Evolutionary conservation across 176 grass and related monocot species (phyloP), one percentile per base, ranked within the genome.

Genomic region (Dactylis glomerata): DNA sequence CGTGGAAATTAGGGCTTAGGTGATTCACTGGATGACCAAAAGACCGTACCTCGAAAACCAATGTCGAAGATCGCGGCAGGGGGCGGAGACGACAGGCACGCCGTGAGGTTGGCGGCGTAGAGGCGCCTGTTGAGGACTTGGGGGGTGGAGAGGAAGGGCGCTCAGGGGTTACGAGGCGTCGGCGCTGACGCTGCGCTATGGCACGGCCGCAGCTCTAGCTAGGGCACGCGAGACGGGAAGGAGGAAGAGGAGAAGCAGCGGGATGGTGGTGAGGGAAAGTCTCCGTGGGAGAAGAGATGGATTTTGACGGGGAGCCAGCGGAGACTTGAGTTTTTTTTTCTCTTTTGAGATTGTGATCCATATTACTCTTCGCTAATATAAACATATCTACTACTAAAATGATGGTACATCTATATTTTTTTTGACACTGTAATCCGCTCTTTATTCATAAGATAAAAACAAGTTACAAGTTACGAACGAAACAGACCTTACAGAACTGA

Each of bases 211-310:
- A 75, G 71, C 71, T 51, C 15, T 47, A 51, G 26, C 71, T 75
- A 75, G 71, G 71, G 71, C 69, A 73, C 69, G 13, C n/a, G 32
- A 46, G 16, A 52, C 50, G 71, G 11, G 32, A 15, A 16, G 19
- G 42, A 32, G 27, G 71, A 50, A 50, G 44, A 75, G 27, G 45
- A 50, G 45, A 51, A 6, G 28, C 44, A 50, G 46, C 71, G 71
- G 71, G 71, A 74, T 30, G 44, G 71, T 46, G 26, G 44, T 10
- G 71, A 75, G 71, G 27, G 46, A 75, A 75, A 75, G 71, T 75
- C 71, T 44, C 71, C 46, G 71, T 32, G 70, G 42, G 26, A 50
- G 13, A n/a, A n/a, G 68, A 49, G 45, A 75, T 50, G 27, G 38
- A 45, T 72, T 51, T 75, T 51, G 45, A 75, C 45, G 71, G 71